Evolutionary conservation across 2,329 filamentous ascomycete genomes (phyloP), one percentile per base, ranked within the genome.

Genomic region (Pseudogymnoascus sp.): DNA sequence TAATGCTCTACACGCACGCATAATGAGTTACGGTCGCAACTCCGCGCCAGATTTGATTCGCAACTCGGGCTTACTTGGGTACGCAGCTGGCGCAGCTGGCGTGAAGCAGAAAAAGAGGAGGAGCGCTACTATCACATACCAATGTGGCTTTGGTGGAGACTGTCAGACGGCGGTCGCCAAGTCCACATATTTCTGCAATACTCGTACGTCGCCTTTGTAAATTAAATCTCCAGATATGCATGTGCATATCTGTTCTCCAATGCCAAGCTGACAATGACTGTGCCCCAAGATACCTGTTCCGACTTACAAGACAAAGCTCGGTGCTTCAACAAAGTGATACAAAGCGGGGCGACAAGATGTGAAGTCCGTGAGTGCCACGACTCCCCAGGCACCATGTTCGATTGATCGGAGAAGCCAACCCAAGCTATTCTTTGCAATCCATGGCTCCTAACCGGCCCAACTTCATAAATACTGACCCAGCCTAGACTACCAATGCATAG

Each of bases 301-400:
- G 46, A n/a, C 25, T 53, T 53, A n/a, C 25, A 53, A n/a, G 46
- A 25, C 14, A n/a, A 53, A 14, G 46, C 46, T 16, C 46, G 25
- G 3, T 53, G 46, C 46, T 53, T 53, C 46, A 31, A 53, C 14
- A 53, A 31, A 53, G 46, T 53, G 46, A 53, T 53, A 53, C 31
- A 31, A 53, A 53, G 46, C 46, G 46, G 46, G 11, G 46, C 31
- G 46, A 53, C 14, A 2, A 53, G 46, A 53, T 53, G 46, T 16
- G 14, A 18, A 53, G 5, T 31, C 25, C 46, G 25, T 53, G 46
- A 53, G 46, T 53, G 46, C 46, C 14, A 53, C 5, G 25, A 53
- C 46, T 53, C 46, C 46, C 18, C 14, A 53, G 46, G 25, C 46
- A 18, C 46, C 25, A 53, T 53, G 46, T 31, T 53, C 25, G n/a